Base-by-base conservation (phyloP, 352 stramenopile genomes). In the Pythium plurisporium region DNA sequence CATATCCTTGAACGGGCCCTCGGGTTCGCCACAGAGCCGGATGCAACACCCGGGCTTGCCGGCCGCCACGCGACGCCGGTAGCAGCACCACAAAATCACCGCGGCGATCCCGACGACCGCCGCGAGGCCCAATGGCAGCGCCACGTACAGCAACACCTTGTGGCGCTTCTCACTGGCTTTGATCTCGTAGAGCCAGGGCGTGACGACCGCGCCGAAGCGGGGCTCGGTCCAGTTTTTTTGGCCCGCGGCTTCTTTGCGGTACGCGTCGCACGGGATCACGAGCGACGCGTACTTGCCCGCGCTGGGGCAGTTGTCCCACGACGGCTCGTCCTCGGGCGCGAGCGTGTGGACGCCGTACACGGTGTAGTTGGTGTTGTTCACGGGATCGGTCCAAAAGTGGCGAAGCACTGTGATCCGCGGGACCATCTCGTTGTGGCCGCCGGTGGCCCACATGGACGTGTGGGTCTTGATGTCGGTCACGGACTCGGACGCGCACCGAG, bases 191-290 rank as follows among this genome's bases (percentile, higher is more conserved):
- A 79, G 53, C 71, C 71, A 79, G 9, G 71, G 67, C 8, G 52
- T 64, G 31, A 79, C 71, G 7, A 79, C 57, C 17, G 30, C 45
- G 17, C 67, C 64, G 4, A 68, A 48, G 3, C 22, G 14, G 12
- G 71, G 71, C 31, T 69, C 67, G 37, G 44, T 65, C 71, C 71
- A 79, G 14, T 64, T 56, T 12, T 55, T 49, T 26, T 46, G n/a
- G 20, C n/a, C 26, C 1, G 61, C 45, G 3, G n/a, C 11, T 2
- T 52, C 34, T 2, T 40, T 40, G 3, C 29, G 12, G 45, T 72
- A 73, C 1, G 38, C 20, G 6, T 63, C 43, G n/a, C 72, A 81
- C 0, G 72, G 72, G 15, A 81, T 62, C 36, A 76, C 46, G 33
- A 75, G 68, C 22, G 58, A 59, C 0, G 22, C 31, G 27, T 49